Percentiles rank a stretch among this genome's conserved stretches.
Conservation (phyloP, 2,329 filamentous ascomycete genomes). For the Fusarium cyanostomum region DNA sequence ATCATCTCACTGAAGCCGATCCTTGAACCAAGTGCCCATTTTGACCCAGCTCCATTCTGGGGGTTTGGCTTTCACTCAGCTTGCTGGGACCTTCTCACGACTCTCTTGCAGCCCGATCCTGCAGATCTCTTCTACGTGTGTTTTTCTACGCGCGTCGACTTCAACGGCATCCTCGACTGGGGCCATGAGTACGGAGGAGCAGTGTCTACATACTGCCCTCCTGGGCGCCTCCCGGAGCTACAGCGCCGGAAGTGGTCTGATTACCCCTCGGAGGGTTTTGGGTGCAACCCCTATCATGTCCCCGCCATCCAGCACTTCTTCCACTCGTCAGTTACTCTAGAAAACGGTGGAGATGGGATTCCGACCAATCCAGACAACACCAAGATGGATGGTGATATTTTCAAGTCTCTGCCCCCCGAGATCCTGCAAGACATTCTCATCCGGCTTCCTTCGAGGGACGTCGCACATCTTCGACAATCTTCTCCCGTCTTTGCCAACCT, state of each 20-base stretch:
- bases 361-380: not conserved
- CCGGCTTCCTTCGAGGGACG: constrained; percentile 1
- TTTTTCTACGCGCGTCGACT: constrained; percentile 6
- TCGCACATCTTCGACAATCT: not conserved
- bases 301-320: not conserved
- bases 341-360: not conserved
- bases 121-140: constrained; percentile 5
- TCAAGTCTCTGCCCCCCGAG: constrained; percentile 5
- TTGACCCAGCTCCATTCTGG: constrained; percentile 6
- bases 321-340: not conserved
- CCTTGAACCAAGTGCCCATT: not conserved
- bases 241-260: not conserved
- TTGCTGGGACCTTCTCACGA: constrained; percentile 11
- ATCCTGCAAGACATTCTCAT: constrained; percentile 8
- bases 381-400: constrained; percentile 1
- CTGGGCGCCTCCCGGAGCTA: not conserved
- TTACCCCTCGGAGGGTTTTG: not conserved
- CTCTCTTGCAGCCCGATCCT: not conserved
- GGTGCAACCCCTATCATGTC: constrained; percentile 2
- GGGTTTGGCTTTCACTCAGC: constrained; percentile 20
- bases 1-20: not conserved
- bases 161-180: constrained; percentile 5
- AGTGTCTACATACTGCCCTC: not conserved
- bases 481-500: constrained; percentile 2
- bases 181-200: constrained; percentile 15